Evolutionary conservation across 176 grass and related monocot genomes (phyloP).

Genomic region (Avena sativa): DNA sequence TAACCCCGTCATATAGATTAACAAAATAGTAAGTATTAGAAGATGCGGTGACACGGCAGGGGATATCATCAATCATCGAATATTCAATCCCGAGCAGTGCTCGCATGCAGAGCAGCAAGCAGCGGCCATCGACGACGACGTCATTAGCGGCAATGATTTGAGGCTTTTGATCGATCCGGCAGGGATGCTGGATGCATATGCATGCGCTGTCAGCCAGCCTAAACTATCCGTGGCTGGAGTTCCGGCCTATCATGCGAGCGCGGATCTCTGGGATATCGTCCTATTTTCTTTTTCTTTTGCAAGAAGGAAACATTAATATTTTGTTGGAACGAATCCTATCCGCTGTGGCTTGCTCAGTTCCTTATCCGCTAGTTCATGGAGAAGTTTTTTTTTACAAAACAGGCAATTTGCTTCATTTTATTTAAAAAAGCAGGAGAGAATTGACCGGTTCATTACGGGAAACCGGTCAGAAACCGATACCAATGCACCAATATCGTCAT

Average conservation of each 20-base stretch:
- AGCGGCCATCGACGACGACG: background rate
- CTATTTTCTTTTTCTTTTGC: background rate
- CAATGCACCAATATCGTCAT: no score
- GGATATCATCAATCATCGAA: background rate
- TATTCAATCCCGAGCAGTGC: conserved; percentile 40
- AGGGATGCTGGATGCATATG: no score
- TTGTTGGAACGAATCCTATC: conserved; percentile 31
- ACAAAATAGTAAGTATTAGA: background rate
- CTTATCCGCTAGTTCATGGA: conserved; percentile 14
- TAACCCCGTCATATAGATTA: conserved; percentile 44
- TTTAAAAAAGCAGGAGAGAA: no score
- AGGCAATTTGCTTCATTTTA: no score
- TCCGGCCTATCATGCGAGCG: conserved; percentile 3
- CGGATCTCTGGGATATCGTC: conserved; percentile 35
- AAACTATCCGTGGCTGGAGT: conserved; percentile 29
- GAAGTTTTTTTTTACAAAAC: no score
- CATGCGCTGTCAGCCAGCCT: background rate
- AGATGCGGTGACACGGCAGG: background rate
- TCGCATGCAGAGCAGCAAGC: conserved; percentile 17
- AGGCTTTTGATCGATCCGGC: conserved; percentile 5
- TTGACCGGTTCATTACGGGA: no score
- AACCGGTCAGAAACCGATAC: no score
- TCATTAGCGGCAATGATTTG: conserved; percentile 51
- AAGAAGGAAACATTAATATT: conserved; percentile 11
- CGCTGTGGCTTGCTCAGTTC: background rate